A percentile compares a stretch with the other conserved stretches of the same genome.
Evolutionary conservation across 2,329 filamentous ascomycete species (phyloP).

Genomic region (Paecilomyces fulvus): DNA sequence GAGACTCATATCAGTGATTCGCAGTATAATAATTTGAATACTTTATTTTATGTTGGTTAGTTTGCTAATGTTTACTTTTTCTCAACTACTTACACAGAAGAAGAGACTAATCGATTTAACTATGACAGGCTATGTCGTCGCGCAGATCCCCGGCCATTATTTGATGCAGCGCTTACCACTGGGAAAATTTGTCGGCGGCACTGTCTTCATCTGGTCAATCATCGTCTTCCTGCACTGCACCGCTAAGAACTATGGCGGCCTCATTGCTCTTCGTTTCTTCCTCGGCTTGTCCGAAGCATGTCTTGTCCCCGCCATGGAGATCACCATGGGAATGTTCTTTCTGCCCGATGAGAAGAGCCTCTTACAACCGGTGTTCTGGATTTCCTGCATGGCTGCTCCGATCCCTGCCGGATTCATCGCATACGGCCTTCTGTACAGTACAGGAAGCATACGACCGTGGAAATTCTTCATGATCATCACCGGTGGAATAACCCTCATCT

Average conservation of each 20-base stretch:
- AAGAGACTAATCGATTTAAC: not conserved
- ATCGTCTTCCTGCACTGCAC: slow-evolving; percentile 33
- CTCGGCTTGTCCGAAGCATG: slow-evolving; percentile 29
- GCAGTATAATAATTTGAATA: slow-evolving; percentile 35
- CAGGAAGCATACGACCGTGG: slow-evolving; percentile 18
- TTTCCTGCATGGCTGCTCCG: slow-evolving; percentile 17
- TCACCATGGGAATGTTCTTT: slow-evolving; percentile 39
- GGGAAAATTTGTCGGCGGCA: slow-evolving; percentile 24
- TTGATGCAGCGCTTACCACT: slow-evolving; percentile 34
- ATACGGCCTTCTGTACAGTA: slow-evolving; percentile 32
- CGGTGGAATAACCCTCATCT: slow-evolving; percentile 25
- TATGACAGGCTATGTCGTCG: slow-evolving; percentile 27
- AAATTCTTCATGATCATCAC: slow-evolving; percentile 35
- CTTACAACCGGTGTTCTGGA: slow-evolving; percentile 46
- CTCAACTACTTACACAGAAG: not conserved
- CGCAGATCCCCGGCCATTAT: slow-evolving; percentile 33
- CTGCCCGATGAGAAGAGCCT: slow-evolving; percentile 37
- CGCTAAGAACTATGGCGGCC: slow-evolving; percentile 23
- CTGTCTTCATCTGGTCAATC: slow-evolving; percentile 25
- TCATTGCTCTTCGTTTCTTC: slow-evolving; percentile 29
- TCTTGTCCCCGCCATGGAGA: slow-evolving; percentile 34
- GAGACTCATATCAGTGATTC: slow-evolving; percentile 30
- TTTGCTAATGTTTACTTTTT: not conserved
- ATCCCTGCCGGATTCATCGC: slow-evolving; percentile 31
- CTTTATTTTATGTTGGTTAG: slow-evolving; percentile 36